These are phyloP conservation scores for Phytophthora chlamydospora DNA, from an alignment of 352 stramenopile species.

Conservation along the genomic window DNA sequence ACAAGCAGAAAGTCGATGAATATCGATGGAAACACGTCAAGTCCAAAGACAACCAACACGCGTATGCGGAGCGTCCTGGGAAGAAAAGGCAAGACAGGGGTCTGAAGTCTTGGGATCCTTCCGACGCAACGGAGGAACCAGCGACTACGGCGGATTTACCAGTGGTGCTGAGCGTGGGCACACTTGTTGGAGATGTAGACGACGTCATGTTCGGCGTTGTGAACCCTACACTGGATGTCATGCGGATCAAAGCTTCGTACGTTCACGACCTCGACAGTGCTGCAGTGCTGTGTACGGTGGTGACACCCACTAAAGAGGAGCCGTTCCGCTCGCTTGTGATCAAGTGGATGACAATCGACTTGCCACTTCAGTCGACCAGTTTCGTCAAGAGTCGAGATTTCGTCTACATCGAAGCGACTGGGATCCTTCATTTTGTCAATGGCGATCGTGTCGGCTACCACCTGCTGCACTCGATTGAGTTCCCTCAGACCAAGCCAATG, in stretches of 20 bases:
- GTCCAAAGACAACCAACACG: constrained; percentile 24
- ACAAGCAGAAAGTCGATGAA: constrained; percentile 25
- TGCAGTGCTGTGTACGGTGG: constrained; percentile 27
- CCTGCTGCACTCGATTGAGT: constrained; percentile 42
- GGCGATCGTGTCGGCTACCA: constrained; percentile 41
- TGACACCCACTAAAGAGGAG: constrained; percentile 25
- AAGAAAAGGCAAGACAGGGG: not conserved
- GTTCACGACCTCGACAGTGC: constrained; percentile 34
- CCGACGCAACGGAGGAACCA: not conserved
- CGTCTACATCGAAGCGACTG: constrained; percentile 37
- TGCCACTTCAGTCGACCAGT: constrained; percentile 19
- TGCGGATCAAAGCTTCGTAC: constrained; percentile 40
- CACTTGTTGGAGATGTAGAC: constrained; percentile 32
- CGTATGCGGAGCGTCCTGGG: constrained; percentile 13
- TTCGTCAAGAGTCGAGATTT: constrained; percentile 36
- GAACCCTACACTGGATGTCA: constrained; percentile 36
- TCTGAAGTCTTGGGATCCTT: constrained; percentile 5
- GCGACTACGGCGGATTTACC: constrained; percentile 7
- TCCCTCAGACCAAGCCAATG: constrained; percentile 38
- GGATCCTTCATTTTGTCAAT: constrained; percentile 16
- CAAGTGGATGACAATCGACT: constrained; percentile 39
- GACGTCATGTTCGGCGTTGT: constrained; percentile 44
- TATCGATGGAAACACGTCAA: constrained; percentile 26
- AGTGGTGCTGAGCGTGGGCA: constrained; percentile 35
- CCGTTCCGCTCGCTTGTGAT: constrained; percentile 35